Evolutionary conservation across 1,284 basidiomycete genomes (phyloP), one percentile per base, ranked within the genome.

Genomic region (Austropuccinia psidii): DNA sequence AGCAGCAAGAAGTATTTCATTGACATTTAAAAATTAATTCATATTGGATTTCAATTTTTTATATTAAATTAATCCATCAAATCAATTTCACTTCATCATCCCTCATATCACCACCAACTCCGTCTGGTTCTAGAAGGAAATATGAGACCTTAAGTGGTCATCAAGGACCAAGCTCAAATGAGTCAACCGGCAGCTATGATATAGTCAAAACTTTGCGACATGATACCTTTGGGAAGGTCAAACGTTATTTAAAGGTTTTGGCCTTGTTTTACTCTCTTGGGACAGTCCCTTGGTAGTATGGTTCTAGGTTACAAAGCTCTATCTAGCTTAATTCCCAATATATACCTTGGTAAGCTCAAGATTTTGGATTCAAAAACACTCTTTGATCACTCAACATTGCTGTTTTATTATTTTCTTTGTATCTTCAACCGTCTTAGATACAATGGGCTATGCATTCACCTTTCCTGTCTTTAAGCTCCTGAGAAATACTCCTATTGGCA

Each of bases 381-480:
- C n/a, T n/a, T n/a, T n/a, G n/a, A n/a, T n/a, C n/a, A n/a, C 29
- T 57, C 54, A 27, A 33, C 29, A 57, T 9, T 33, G 7, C 21
- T 11, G 33, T 27, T 33, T 45, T 74, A 54, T 75, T 50, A 5
- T 2, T 39, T 43, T 43, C 43, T 62, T 43, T 35, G 27, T 64
- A 74, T 21, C 64, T 19, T 31, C 27, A n/a, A n/a, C n/a, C n/a
- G n/a, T n/a, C n/a, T n/a, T n/a, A 95, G 94, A 98, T 80, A 93
- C 94, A 0, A 98, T 98, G 93, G 95, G 96, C 29, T 97, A 96
- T 79, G 93, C 92, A 0, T 98, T 98, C 79, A 90, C 91, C 0
- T 93, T 90, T 79, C 91, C 89, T 2, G 82, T 90, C 15, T 88
- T 92, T 2, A 83, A 86, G 4, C 81, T 87, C 45, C 80, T 95